Evolutionary conservation across 257 asterid species (phyloP).

Genomic region (Capsicum rhomboideum): DNA sequence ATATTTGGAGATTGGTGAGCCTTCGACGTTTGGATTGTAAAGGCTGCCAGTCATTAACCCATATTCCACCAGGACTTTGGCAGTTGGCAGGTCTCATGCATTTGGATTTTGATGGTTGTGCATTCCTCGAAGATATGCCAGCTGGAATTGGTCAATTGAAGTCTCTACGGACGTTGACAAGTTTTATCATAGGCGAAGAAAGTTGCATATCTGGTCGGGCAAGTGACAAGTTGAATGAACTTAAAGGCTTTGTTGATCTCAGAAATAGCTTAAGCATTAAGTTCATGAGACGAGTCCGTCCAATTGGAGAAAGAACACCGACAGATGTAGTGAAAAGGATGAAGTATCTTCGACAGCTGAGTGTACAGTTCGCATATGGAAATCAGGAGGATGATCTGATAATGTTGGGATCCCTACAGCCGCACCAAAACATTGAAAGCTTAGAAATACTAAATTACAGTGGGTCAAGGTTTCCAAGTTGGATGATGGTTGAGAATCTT

Average conservation of each 20-base stretch:
- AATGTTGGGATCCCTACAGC: not conserved
- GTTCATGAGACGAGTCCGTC: not conserved
- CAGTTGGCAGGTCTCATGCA: not conserved
- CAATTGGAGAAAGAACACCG: not conserved
- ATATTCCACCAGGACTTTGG: not conserved
- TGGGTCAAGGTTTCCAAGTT: not conserved
- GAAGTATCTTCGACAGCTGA: not conserved
- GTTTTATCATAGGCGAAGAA: not conserved
- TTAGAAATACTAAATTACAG: not conserved
- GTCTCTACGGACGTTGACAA: not conserved
- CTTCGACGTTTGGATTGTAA: not conserved
- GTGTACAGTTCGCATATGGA: not conserved
- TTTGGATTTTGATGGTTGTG: not conserved
- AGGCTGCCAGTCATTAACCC: not conserved
- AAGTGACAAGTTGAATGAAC: not conserved
- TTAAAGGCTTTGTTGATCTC: not conserved
- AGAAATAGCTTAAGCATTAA: not conserved
- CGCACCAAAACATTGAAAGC: not conserved
- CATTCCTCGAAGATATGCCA: not conserved
- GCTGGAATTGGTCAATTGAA: conserved; percentile 2
- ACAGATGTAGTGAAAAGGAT: not conserved
- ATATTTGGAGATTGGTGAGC: not conserved
- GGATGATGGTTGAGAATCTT: not conserved
- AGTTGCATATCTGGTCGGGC: not conserved
- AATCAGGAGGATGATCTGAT: not conserved